These are phyloP conservation scores for Closterium sp. DNA, from an alignment of 139 green algal species.

Conservation along the genomic window DNA sequence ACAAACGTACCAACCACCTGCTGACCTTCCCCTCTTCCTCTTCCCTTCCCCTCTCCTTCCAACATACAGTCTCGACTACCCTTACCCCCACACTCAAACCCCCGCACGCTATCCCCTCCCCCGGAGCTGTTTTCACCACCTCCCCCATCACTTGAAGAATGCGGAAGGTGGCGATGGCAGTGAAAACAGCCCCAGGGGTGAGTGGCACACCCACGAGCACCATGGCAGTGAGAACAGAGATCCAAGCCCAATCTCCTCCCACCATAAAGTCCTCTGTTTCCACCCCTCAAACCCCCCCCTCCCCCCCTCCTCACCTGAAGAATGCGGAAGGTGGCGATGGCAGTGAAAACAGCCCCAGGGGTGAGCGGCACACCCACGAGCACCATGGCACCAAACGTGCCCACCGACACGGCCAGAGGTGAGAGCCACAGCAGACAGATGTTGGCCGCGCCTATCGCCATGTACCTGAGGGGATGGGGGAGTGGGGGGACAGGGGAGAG, in stretches of 20 bases:
- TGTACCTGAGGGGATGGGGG: background rate
- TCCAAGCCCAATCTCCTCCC: too few species aligned
- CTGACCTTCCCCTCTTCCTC: too few species aligned
- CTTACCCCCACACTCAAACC: too few species aligned
- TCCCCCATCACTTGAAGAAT: background rate
- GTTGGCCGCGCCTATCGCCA: constrained; percentile 18
- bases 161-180: background rate
- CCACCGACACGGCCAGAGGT: constrained; percentile 30
- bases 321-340: constrained; percentile 43
- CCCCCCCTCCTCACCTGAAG: constrained; percentile 12
- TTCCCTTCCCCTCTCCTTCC: too few species aligned
- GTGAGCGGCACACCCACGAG: constrained; percentile 6
- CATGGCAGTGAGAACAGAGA: background rate
- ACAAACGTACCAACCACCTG: too few species aligned
- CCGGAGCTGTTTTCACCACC: too few species aligned
- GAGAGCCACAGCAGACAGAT: constrained; percentile 48
- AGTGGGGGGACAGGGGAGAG: background rate
- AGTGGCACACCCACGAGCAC: background rate
- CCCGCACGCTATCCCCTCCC: background rate
- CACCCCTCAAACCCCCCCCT: background rate
- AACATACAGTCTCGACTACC: too few species aligned
- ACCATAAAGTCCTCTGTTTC: too few species aligned
- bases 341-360: constrained; percentile 18
- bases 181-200: background rate
- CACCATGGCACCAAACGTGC: constrained; percentile 22